Conservation (phyloP, 768 basidiomycete species). For the Polyporus arcularius region DNA sequence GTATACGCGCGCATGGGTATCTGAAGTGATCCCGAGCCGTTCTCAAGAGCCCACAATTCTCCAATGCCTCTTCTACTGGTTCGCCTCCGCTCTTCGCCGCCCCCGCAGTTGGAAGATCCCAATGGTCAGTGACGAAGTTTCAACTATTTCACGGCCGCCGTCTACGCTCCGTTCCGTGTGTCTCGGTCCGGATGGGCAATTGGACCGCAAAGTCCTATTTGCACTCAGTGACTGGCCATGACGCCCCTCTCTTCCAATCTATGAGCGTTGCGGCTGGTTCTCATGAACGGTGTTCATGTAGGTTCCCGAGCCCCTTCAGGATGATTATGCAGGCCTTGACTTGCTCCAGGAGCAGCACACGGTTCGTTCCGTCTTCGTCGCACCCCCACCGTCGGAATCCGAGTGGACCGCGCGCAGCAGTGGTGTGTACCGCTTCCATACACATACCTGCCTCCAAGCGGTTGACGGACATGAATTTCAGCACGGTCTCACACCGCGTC, state of each 20-base stretch:
- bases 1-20: conserved; percentile 23
- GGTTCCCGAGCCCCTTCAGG: conserved; percentile 43
- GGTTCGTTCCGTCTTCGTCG: background rate
- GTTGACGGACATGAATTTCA: background rate
- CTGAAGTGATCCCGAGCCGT: conserved; percentile 12
- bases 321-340: background rate
- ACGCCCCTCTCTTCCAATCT: background rate
- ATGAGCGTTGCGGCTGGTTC: conserved; percentile 7
- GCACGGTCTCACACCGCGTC: conserved; percentile 10
- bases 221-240: conserved; percentile 15
- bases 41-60: conserved; percentile 23
- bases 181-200: conserved; percentile 10
- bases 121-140: conserved; percentile 25
- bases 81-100: conserved; percentile 23
- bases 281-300: conserved; percentile 31
- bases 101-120: conserved; percentile 21
- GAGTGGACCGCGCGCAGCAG: conserved; percentile 8
- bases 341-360: background rate
- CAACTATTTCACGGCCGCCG: background rate
- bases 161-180: conserved; percentile 18
- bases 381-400: background rate
- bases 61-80: conserved; percentile 30
- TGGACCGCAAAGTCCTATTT: conserved; percentile 9
- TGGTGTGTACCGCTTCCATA: background rate
- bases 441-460: background rate